Evolutionary conservation across 306 rosid genomes (phyloP).

Genomic region (Acacia acuminata): DNA sequence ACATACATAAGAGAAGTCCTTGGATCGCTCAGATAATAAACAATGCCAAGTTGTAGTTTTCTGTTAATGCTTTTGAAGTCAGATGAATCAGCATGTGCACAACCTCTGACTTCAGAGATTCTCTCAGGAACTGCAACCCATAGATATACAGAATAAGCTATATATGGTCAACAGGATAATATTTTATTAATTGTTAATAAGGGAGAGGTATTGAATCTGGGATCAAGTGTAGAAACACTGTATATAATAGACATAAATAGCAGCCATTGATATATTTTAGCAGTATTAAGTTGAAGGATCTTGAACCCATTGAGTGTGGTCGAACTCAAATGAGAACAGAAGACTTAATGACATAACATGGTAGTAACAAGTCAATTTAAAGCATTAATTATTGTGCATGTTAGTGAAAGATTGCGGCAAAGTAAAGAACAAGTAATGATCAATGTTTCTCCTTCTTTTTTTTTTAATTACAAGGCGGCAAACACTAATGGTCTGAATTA

Average conservation of each 20-base stretch:
- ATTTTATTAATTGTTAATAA: not conserved
- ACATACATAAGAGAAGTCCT: not conserved
- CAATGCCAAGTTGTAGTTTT: constrained; percentile 21
- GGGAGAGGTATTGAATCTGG: not conserved
- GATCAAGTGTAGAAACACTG: not conserved
- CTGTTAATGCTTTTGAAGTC: constrained; percentile 33
- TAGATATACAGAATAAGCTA: not conserved
- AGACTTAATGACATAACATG: constrained; percentile 10
- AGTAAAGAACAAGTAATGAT: not conserved
- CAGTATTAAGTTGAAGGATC: not conserved
- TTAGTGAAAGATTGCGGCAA: not conserved
- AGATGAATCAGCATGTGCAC: constrained; percentile 43
- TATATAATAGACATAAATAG: not conserved
- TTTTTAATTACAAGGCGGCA: too few relatives aligned
- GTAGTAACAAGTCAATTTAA: not conserved
- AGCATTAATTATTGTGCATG: not conserved
- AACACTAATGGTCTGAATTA: too few relatives aligned
- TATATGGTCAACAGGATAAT: not conserved
- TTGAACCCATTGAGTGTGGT: constrained; percentile 28
- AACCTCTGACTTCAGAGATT: constrained; percentile 13
- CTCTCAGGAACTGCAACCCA: not conserved
- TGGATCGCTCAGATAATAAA: not conserved
- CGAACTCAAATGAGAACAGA: constrained; percentile 38
- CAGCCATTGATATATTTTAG: not conserved
- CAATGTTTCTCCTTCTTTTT: not conserved